These are phyloP conservation scores for Taiozyma sp. DNA, from an alignment of 1,139 yeast species.

Conservation along the genomic window DNA sequence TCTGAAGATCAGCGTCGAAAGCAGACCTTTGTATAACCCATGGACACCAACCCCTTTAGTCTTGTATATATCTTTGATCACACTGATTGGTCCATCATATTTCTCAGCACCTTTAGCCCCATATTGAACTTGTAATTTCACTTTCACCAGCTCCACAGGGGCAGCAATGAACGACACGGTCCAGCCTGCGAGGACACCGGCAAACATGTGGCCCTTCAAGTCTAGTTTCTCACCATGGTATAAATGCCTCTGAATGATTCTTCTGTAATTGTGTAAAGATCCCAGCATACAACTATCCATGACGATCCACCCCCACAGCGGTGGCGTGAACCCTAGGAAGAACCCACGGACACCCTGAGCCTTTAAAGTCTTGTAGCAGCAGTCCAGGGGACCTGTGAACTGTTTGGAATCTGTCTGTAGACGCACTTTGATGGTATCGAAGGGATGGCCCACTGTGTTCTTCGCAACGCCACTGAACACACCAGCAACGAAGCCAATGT, in stretches of 20 bases:
- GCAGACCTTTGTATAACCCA: slow-evolving; percentile 72
- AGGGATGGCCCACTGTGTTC: slow-evolving; percentile 89
- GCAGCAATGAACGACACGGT: slow-evolving; percentile 94
- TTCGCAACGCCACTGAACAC: slow-evolving; percentile 82
- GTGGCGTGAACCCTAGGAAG: slow-evolving; percentile 89
- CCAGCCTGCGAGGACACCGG: slow-evolving; percentile 78
- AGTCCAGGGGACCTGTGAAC: slow-evolving; percentile 79
- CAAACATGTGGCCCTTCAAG: slow-evolving; percentile 64
- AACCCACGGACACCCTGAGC: slow-evolving; percentile 76
- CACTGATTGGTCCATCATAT: slow-evolving; percentile 78
- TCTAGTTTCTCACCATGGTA: slow-evolving; percentile 59
- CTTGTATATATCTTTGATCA: slow-evolving; percentile 40
- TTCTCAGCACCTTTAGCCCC: slow-evolving; percentile 57
- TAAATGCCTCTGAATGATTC: slow-evolving; percentile 57
- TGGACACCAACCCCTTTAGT: slow-evolving; percentile 48
- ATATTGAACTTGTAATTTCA: slow-evolving; percentile 84
- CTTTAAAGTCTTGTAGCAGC: slow-evolving; percentile 62
- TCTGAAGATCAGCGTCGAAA: slow-evolving; percentile 84
- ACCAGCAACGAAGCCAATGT: slow-evolving; percentile 83
- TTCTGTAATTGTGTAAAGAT: slow-evolving; percentile 69
- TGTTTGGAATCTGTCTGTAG: slow-evolving; percentile 77
- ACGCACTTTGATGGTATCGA: slow-evolving; percentile 85
- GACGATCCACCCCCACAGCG: slow-evolving; percentile 86
- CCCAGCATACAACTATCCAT: slow-evolving; percentile 93
- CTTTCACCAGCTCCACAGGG: slow-evolving; percentile 86